Percentiles rank a stretch among this genome's conserved stretches.
phyloP scores from a whole-genome alignment of 345 rosid species.

The Trapa incisa region DNA sequence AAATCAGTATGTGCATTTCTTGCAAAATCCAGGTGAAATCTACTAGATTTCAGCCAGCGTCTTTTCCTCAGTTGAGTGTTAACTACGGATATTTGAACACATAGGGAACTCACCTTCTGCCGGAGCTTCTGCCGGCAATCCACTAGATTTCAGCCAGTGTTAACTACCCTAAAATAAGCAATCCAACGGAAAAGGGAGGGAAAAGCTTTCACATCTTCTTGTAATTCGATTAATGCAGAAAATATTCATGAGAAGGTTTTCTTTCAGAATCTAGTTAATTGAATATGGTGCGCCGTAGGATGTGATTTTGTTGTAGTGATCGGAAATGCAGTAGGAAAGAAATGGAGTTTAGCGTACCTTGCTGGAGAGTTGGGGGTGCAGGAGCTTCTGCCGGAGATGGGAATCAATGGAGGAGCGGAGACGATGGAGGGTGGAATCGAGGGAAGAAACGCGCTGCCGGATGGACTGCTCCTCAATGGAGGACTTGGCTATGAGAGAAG shows the following conservation, averaged over 20 bases:
- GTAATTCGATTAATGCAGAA: background rate
- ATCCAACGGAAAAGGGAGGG: no score
- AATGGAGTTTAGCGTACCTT: constrained; percentile 27
- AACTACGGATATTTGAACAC: background rate
- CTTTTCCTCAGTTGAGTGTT: background rate
- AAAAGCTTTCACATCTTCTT: background rate
- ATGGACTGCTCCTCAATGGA: constrained; percentile 60
- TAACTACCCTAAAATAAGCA: background rate
- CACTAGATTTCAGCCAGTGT: no score
- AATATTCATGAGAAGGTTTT: no score
- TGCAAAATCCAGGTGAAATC: background rate
- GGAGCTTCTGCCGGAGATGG: constrained; percentile 17
- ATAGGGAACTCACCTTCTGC: no score
- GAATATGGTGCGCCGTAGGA: background rate
- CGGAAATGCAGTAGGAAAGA: background rate
- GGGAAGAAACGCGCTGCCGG: constrained; percentile 49
- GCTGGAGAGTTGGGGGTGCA: constrained; percentile 43
- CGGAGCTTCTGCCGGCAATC: no score
- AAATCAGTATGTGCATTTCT: background rate
- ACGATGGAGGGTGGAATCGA: constrained; percentile 60
- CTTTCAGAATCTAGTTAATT: no score
- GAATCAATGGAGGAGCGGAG: constrained; percentile 38
- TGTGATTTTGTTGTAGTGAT: background rate
- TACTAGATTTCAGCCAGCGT: background rate
- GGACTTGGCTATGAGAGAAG: constrained; percentile 38